Evolutionary conservation across 1,284 basidiomycete genomes (phyloP), one percentile per base, ranked within the genome.

Genomic region (Irpex sp.): DNA sequence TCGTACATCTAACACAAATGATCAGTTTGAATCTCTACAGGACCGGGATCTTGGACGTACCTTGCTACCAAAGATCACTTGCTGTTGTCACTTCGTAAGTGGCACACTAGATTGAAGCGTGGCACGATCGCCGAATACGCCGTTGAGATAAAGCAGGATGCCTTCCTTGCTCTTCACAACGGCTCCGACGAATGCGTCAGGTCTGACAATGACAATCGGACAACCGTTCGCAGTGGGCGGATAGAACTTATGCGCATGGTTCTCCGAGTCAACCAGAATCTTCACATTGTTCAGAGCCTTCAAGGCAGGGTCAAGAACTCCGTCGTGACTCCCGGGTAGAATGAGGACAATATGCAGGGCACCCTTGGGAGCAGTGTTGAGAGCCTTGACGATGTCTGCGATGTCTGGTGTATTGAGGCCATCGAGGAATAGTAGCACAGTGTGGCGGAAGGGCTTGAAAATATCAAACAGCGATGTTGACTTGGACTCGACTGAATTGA

Each of bases 121-220:
- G 8, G 15, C 9, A 40, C 15, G 38, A 51, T 51, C 13, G 17
- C 5, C 13, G n/a, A 61, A 61, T 17, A 61, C 37, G 6, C 21
- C 37, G 15, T 31, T 38, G 5, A 61, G 8, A 15, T 61, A 61
- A 17, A 13, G 19, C 59, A 26, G 7, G 15, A 61, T 49, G 6
- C 59, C 59, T 19, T 61, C 59, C 17, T 9, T 34, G 15, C 37
- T 37, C 5, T 17, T 17, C 8, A 55, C 51, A 37, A 61, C 51
- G 4, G 59, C 59, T 13, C 59, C 59, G 7, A 61, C 59, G n/a
- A 55, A 21, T 8, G 26, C 59, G 34, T 61, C 59, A 7, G 59
- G 59, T 4, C 59, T 21, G 15, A 61, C 51, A 38, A 61, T 52
- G 49, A 61, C 17, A 13, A 55, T 26, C 21, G 59, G 49, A 31